A percentile compares a stretch with the other conserved stretches of the same genome.
Conservation (phyloP, 495 filamentous ascomycete species). For the Aspergillus avenaceus region DNA sequence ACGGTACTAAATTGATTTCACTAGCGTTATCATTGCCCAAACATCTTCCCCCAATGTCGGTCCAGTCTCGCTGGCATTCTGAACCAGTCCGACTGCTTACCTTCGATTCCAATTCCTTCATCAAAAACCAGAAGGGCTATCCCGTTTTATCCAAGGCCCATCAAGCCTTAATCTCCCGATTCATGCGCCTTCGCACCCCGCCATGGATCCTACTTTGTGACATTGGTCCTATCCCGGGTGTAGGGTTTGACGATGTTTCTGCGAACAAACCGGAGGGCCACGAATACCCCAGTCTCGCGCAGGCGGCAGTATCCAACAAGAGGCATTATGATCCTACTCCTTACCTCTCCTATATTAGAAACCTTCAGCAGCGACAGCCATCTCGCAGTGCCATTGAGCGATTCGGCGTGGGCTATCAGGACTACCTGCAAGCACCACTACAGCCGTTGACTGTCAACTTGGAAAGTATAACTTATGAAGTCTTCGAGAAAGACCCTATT, state of each 20-base stretch:
- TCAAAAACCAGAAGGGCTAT: constrained; percentile 72
- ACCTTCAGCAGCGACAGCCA: constrained; percentile 81
- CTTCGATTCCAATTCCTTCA: constrained; percentile 62
- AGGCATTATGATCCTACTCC: constrained; percentile 54
- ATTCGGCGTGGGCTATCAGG: constrained; percentile 78
- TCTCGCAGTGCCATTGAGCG: constrained; percentile 57
- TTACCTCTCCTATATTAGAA: constrained; percentile 76
- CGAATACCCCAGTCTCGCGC: constrained; percentile 63
- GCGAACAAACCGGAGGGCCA: constrained; percentile 32
- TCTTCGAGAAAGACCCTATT: constrained; percentile 96
- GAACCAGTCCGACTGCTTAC: constrained; percentile 83
- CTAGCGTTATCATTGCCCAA: constrained; percentile 75
- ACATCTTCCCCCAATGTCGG: constrained; percentile 64
- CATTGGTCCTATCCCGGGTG: constrained; percentile 62
- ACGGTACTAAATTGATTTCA: constrained; percentile 13
- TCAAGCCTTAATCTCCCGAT: constrained; percentile 71
- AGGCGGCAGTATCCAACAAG: constrained; percentile 49
- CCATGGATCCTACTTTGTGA: constrained; percentile 82
- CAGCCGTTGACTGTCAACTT: constrained; percentile 95
- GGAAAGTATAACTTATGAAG: constrained; percentile 95
- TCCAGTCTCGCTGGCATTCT: constrained; percentile 90
- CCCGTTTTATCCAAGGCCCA: constrained; percentile 80
- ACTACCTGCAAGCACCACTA: constrained; percentile 90
- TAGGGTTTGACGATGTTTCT: constrained; percentile 36
- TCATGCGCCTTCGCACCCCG: constrained; percentile 74